Percentiles rank a stretch among this genome's conserved stretches.
These are phyloP conservation scores for Aulographum hederae DNA, from an alignment of 2,329 filamentous ascomycete species.

Conservation along the genomic window DNA sequence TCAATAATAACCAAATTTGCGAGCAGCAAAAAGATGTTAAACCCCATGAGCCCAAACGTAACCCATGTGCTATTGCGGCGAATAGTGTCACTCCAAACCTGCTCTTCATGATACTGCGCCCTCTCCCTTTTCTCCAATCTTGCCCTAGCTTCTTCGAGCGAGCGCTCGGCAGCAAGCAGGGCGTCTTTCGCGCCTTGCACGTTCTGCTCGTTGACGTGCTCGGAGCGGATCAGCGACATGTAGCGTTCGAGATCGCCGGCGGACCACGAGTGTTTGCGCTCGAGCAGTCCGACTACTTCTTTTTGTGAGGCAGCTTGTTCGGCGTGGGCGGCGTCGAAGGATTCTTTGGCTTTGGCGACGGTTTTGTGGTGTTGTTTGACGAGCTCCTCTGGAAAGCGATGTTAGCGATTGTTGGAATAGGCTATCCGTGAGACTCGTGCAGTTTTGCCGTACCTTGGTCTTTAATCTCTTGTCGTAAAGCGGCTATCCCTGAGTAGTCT, in stretches of 20 bases:
- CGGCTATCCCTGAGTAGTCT: conserved; percentile 76
- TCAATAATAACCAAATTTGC: conserved; percentile 78
- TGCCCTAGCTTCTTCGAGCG: conserved; percentile 59
- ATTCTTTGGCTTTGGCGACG: conserved; percentile 53
- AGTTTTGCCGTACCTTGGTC: conserved; percentile 38
- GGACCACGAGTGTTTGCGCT: conserved; percentile 85
- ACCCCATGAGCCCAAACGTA: conserved; percentile 93
- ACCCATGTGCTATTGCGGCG: conserved; percentile 94
- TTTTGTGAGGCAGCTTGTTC: conserved; percentile 78
- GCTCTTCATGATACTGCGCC: conserved; percentile 91
- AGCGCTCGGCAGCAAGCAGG: conserved; percentile 57
- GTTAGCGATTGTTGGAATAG: neutral
- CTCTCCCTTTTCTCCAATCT: conserved; percentile 69
- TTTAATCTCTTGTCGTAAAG: conserved; percentile 62
- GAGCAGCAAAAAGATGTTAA: conserved; percentile 81
- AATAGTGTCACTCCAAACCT: conserved; percentile 98
- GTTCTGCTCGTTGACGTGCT: conserved; percentile 81
- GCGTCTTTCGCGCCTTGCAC: conserved; percentile 55
- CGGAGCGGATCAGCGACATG: conserved; percentile 75
- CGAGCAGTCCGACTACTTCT: conserved; percentile 84
- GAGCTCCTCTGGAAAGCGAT: conserved; percentile 27
- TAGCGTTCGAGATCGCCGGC: conserved; percentile 81
- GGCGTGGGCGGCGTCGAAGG: conserved; percentile 69
- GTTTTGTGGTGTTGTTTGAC: conserved; percentile 41
- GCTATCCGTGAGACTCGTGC: neutral